A percentile compares a stretch with the other conserved stretches of the same genome.
These are phyloP conservation scores for Panicum virgatum DNA, from an alignment of 202 grass and related monocot genomes.

Conservation along the genomic window DNA sequence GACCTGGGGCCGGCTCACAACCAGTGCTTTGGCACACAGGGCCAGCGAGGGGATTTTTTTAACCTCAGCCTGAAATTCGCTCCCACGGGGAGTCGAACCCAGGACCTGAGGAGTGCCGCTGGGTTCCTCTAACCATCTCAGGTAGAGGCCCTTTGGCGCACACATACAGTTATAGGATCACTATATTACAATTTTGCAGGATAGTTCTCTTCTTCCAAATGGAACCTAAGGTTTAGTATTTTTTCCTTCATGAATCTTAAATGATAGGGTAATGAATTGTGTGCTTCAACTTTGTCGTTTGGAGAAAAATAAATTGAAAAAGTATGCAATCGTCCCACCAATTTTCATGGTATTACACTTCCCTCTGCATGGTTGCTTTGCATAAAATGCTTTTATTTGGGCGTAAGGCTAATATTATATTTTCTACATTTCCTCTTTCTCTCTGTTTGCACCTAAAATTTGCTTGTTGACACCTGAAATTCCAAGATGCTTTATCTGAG, in stretches of 20 bases:
- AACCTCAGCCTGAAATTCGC: too few relatives aligned
- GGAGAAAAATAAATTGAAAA: neutral
- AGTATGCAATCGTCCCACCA: neutral
- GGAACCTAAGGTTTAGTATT: neutral
- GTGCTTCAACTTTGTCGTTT: too few relatives aligned
- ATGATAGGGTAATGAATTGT: neutral
- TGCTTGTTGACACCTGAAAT: neutral
- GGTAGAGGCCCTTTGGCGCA: too few relatives aligned
- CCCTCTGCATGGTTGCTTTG: neutral
- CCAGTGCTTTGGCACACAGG: too few relatives aligned
- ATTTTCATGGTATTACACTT: constrained; percentile 2
- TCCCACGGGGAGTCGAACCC: too few relatives aligned
- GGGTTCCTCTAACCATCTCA: too few relatives aligned
- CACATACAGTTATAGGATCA: neutral
- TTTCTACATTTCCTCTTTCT: neutral
- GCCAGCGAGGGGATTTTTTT: too few relatives aligned
- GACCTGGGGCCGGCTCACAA: too few relatives aligned
- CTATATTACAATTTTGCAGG: neutral
- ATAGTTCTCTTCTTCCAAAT: neutral
- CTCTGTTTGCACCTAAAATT: neutral
- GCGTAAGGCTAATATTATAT: neutral
- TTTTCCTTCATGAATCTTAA: neutral
- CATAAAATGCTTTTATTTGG: neutral
- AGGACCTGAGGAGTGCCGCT: too few relatives aligned
- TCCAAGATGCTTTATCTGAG: neutral